These are phyloP conservation scores for Cocos nucifera DNA, from an alignment of 176 grass and related monocot species.

Conservation along the genomic window DNA sequence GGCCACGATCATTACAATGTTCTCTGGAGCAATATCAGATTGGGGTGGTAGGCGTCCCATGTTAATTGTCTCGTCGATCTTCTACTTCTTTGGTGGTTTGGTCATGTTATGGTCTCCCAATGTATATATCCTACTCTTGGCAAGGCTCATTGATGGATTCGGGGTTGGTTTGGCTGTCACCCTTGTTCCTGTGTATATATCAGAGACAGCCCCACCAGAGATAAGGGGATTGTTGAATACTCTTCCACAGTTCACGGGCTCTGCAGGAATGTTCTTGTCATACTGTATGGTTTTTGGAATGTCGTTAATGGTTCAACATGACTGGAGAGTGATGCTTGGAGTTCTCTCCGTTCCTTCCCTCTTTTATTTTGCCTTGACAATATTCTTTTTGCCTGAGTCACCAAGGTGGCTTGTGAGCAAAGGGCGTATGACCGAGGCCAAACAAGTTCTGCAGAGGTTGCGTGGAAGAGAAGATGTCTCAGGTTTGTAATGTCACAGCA, in stretches of 20 bases:
- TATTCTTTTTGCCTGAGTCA: slow-evolving; percentile 57
- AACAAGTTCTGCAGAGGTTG: slow-evolving; percentile 48
- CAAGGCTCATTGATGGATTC: slow-evolving; percentile 65
- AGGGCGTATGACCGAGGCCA: slow-evolving; percentile 63
- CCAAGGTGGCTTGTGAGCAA: slow-evolving; percentile 87
- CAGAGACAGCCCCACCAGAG: slow-evolving; percentile 72
- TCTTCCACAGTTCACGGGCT: slow-evolving; percentile 70
- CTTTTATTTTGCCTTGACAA: slow-evolving; percentile 36
- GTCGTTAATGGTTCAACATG: slow-evolving; percentile 41
- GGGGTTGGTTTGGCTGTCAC: slow-evolving; percentile 63
- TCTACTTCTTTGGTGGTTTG: slow-evolving; percentile 43
- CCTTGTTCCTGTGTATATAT: slow-evolving; percentile 83
- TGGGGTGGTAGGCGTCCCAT: slow-evolving; percentile 48
- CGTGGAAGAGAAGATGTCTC: slow-evolving; percentile 48
- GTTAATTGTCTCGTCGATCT: slow-evolving; percentile 59
- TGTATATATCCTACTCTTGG: slow-evolving; percentile 53
- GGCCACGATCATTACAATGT: slow-evolving; percentile 76
- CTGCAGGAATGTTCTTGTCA: slow-evolving; percentile 64
- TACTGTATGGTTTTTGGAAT: slow-evolving; percentile 80
- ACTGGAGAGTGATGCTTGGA: slow-evolving; percentile 81
- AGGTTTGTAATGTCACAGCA: slow-evolving; percentile 1
- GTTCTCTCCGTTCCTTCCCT: slow-evolving; percentile 42
- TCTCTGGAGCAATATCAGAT: slow-evolving; percentile 80
- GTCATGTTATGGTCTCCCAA: slow-evolving; percentile 77
- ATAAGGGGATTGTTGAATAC: slow-evolving; percentile 67